A percentile compares a stretch with the other conserved stretches of the same genome.
Conservation (phyloP, 1,284 basidiomycete genomes). For the Afroboletus lepidellus region DNA sequence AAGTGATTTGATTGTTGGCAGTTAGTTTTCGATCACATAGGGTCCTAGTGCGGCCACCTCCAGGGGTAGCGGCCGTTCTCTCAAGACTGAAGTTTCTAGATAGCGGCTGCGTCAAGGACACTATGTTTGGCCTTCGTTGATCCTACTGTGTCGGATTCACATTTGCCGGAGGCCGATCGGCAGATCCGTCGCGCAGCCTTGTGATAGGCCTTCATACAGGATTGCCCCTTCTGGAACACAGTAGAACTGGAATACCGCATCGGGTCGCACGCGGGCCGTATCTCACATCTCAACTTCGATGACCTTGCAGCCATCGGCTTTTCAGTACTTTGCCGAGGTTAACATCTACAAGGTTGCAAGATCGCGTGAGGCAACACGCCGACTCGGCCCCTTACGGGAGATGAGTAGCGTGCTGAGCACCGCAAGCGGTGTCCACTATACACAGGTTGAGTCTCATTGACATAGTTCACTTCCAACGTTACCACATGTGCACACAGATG, state of each 20-base stretch:
- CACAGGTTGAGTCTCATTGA: too few relatives aligned
- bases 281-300: not conserved
- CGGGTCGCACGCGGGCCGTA: not conserved
- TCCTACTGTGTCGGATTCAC: not conserved
- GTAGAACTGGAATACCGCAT: not conserved
- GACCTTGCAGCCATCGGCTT: not conserved
- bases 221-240: not conserved
- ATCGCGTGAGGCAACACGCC: not conserved
- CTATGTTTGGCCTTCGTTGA: not conserved
- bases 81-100: not conserved
- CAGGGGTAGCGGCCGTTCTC: not conserved
- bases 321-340: not conserved
- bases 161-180: not conserved
- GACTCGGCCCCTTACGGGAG: not conserved
- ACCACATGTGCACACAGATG: too few relatives aligned
- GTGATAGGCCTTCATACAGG: not conserved
- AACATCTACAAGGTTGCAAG: not conserved
- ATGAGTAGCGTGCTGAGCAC: too few relatives aligned
- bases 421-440: too few relatives aligned
- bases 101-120: not conserved
- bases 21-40: not conserved
- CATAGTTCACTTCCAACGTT: too few relatives aligned
- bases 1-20: not conserved
- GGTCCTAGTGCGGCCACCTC: not conserved
- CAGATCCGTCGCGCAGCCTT: not conserved